A percentile compares a stretch with the other conserved stretches of the same genome.
These are phyloP conservation scores for Metschnikowia cerradonensis DNA, from an alignment of 805 yeast genomes.

Conservation along the genomic window DNA sequence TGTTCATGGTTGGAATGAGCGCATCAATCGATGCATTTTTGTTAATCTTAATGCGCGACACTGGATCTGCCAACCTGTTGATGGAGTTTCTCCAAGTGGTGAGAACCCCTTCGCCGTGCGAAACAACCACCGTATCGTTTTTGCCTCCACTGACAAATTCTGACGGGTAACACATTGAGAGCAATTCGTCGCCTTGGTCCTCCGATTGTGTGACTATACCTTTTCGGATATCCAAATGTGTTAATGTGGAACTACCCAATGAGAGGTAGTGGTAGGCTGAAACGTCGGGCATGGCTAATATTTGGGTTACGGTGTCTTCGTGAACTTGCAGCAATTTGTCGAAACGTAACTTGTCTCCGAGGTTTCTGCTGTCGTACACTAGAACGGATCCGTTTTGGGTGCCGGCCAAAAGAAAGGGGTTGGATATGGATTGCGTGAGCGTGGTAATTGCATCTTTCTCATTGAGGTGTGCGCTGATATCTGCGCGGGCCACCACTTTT, in stretches of 20 bases:
- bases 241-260: constrained; percentile 76
- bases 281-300: constrained; percentile 63
- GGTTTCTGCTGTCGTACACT: constrained; percentile 56
- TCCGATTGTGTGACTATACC: constrained; percentile 66
- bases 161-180: constrained; percentile 62
- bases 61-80: constrained; percentile 72
- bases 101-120: constrained; percentile 87
- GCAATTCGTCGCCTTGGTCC: constrained; percentile 90
- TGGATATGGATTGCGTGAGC: constrained; percentile 42
- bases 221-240: constrained; percentile 75
- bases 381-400: constrained; percentile 66
- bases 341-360: constrained; percentile 41
- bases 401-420: constrained; percentile 52
- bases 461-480: constrained; percentile 19
- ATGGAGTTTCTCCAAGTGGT: constrained; percentile 79
- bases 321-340: constrained; percentile 50
- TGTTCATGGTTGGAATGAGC: constrained; percentile 53
- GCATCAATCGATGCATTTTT: constrained; percentile 73
- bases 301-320: constrained; percentile 73
- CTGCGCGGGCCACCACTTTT: constrained; percentile 58
- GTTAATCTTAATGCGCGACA: constrained; percentile 66
- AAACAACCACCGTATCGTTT: constrained; percentile 66
- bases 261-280: constrained; percentile 78
- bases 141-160: constrained; percentile 47
- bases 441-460: constrained; percentile 38